Evolutionary conservation across 2,329 filamentous ascomycete genomes (phyloP).

Genomic region (Cladophialophora carrionii): DNA sequence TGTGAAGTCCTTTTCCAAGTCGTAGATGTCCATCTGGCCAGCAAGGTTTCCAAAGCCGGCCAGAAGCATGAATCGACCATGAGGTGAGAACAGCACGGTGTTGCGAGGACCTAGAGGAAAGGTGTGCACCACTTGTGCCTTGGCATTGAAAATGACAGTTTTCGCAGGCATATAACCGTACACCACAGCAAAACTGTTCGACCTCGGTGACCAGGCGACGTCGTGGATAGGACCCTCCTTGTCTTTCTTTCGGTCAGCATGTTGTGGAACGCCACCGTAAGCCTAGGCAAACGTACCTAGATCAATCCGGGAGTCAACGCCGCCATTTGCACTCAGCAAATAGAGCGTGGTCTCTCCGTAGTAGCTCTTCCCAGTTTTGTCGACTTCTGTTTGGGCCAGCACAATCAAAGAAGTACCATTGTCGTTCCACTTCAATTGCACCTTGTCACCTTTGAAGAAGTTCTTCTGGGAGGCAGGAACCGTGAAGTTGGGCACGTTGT

Average conservation of each 20-base stretch:
- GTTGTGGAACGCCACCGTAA: neutral
- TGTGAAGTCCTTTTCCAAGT: conserved; percentile 87
- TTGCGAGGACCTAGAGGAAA: conserved; percentile 90
- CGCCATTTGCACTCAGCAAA: conserved; percentile 85
- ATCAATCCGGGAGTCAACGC: conserved; percentile 87
- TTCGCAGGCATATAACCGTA: conserved; percentile 99
- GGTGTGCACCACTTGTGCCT: conserved; percentile 77
- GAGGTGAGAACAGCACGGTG: conserved; percentile 92
- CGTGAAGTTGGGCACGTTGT: conserved; percentile 84
- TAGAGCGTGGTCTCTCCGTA: conserved; percentile 98
- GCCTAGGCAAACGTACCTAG: conserved; percentile 56
- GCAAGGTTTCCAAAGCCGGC: conserved; percentile 97
- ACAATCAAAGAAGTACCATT: conserved; percentile 89
- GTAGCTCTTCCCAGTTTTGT: conserved; percentile 98
- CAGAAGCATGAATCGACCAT: conserved; percentile 87
- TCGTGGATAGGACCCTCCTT: conserved; percentile 98
- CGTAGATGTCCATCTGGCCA: conserved; percentile 96
- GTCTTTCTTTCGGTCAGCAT: conserved; percentile 56
- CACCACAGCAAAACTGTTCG: conserved; percentile 94
- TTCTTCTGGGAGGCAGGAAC: conserved; percentile 91
- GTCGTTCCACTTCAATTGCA: conserved; percentile 97
- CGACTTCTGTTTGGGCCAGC: conserved; percentile 94
- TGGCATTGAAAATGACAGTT: conserved; percentile 94
- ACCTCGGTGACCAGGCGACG: conserved; percentile 97
- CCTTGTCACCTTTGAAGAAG: conserved; percentile 99